A percentile compares a stretch with the other conserved stretches of the same genome.
Evolutionary conservation across 1,139 yeast species (phyloP).

Genomic region (Saccharomycopsis hybrid): DNA sequence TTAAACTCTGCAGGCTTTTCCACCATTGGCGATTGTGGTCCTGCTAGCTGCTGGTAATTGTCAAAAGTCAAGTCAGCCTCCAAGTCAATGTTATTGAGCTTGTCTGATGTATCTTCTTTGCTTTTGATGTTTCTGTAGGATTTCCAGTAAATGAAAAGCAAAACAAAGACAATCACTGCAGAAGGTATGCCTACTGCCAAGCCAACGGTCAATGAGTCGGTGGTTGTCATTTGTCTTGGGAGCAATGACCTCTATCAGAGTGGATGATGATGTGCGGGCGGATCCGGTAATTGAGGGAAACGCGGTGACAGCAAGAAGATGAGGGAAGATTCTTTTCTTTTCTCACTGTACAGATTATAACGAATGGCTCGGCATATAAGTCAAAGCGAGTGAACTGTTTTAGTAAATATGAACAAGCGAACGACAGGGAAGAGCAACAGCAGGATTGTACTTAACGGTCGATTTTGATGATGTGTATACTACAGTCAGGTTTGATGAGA

Average conservation of each 20-base stretch:
- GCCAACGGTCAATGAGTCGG: conserved; percentile 17
- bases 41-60: conserved; percentile 18
- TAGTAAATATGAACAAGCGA: too few relatives aligned
- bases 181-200: conserved; percentile 21
- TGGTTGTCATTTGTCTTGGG: neutral
- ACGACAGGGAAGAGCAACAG: too few relatives aligned
- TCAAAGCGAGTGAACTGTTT: too few relatives aligned
- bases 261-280: neutral
- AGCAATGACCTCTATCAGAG: too few relatives aligned
- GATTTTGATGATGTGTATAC: too few relatives aligned
- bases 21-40: conserved; percentile 12
- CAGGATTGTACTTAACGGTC: too few relatives aligned
- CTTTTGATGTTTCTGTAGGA: conserved; percentile 8
- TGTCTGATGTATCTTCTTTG: conserved; percentile 9
- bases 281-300: neutral
- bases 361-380: too few relatives aligned
- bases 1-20: neutral
- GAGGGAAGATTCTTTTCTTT: neutral
- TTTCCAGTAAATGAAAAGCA: conserved; percentile 5
- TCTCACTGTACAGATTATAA: too few relatives aligned
- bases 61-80: conserved; percentile 21
- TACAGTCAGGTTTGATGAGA: too few relatives aligned
- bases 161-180: conserved; percentile 12
- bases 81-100: conserved; percentile 8
- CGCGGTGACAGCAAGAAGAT: neutral